Evolutionary conservation across 495 filamentous ascomycete species (phyloP).

Genomic region (Podospora appendiculata): DNA sequence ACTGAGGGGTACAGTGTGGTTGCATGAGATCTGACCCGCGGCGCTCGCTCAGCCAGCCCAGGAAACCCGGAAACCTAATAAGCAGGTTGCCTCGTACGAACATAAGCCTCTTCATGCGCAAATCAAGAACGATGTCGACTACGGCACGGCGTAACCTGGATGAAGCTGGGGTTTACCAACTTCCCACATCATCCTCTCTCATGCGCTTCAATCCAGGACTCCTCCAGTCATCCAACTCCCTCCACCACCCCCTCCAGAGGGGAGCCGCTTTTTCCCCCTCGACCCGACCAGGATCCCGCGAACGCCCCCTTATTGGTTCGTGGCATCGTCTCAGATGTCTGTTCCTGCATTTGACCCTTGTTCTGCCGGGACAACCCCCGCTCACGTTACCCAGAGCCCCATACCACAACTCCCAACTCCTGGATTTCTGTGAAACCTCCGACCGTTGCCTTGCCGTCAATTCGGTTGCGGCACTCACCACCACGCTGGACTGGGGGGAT

Average conservation of each 20-base stretch:
- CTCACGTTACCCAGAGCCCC: slow-evolving; percentile 9
- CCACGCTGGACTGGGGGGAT: neutral
- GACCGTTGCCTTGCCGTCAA: neutral
- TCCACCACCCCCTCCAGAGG: neutral
- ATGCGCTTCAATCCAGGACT: neutral
- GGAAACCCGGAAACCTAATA: too few relatives aligned
- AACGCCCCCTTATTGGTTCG: slow-evolving; percentile 16
- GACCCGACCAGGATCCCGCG: slow-evolving; percentile 7
- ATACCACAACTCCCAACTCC: slow-evolving; percentile 16
- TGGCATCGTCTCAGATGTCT: slow-evolving; percentile 17
- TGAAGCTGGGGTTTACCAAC: too few relatives aligned
- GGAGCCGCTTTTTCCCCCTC: slow-evolving; percentile 9
- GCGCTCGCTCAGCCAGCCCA: too few relatives aligned
- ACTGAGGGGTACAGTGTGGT: too few relatives aligned
- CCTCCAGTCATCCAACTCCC: too few relatives aligned
- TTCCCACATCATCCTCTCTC: neutral
- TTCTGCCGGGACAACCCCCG: neutral
- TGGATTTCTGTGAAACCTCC: slow-evolving; percentile 7
- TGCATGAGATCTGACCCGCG: too few relatives aligned
- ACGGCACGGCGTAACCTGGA: too few relatives aligned
- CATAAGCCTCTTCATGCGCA: too few relatives aligned
- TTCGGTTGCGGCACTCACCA: neutral
- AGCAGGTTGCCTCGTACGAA: too few relatives aligned
- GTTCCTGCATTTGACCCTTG: slow-evolving; percentile 22
- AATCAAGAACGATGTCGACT: too few relatives aligned